Base-by-base conservation (phyloP, 2,329 filamentous ascomycete genomes). In the Aspergillus tanneri region DNA sequence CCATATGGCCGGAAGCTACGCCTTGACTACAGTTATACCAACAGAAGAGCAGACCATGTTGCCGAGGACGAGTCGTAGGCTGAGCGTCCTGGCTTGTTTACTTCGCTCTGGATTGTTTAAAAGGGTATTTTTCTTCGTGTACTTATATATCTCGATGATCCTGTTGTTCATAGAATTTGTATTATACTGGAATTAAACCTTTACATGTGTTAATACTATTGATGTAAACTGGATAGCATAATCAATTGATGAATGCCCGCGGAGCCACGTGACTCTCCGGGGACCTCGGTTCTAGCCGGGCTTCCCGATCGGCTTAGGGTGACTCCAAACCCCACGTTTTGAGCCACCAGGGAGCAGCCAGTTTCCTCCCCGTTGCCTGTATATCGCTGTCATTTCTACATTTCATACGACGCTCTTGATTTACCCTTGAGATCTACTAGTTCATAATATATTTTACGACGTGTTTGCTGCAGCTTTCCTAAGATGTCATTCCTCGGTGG, bases 401-500 rank as follows among this genome's bases (percentile, higher is more conserved):
- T 16, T 22, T 32, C 8, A 32, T 16, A 8, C 28, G 8, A 23
- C 24, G n/a, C 16, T 19, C 18, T 42, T 19, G 37, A 27, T 37
- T 23, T 39, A 32, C 19, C 22, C 10, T 24, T 23, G 22, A 27
- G 14, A n/a, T 9, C 24, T 25, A 25, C 24, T 28, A 5, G 22
- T 12, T 14, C 23, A 25, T 19, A 24, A 11, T 21, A 6, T 3
- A 16, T 19, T n/a, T 18, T 19, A 14, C 19, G n/a, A 6, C 22
- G 22, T 7, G 23, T 7, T 23, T 38, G 11, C 23, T 19, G 9
- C 36, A 10, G 3, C 19, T 3, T 10, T 34, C 27, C 21, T 57
- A 77, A 53, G 58, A 97, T 99, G 92, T 96, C 92, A 46, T 97
- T 99, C 72, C 81, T 97, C 63, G 89, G 90, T 73, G 91, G 92